phyloP scores from a whole-genome alignment of 257 asterid species.

The Solanum chiquidenum region DNA sequence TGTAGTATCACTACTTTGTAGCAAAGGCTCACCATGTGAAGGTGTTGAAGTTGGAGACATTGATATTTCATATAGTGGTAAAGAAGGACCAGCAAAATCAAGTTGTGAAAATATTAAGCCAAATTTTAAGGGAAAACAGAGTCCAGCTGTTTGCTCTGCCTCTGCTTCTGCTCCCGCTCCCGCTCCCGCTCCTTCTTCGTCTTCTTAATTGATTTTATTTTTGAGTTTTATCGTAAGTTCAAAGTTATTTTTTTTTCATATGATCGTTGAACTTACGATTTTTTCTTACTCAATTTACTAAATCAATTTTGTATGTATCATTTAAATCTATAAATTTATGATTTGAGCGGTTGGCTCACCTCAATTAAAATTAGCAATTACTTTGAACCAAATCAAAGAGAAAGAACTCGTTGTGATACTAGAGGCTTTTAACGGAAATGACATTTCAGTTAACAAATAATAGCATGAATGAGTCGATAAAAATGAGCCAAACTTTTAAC shows the following conservation, averaged over 20 bases:
- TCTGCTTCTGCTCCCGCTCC: not conserved
- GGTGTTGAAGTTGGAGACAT: constrained; percentile 16
- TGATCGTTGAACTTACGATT: not conserved
- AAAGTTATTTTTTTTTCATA: too few species aligned
- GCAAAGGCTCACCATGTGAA: constrained; percentile 18
- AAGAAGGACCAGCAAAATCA: constrained; percentile 12
- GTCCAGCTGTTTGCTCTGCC: not conserved
- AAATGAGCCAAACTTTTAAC: too few species aligned
- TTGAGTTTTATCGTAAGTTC: too few species aligned
- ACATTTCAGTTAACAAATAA: too few species aligned
- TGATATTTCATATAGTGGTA: constrained; percentile 14
- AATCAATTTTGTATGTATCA: not conserved
- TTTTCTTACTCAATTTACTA: not conserved
- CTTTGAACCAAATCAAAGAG: too few species aligned
- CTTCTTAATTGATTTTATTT: not conserved
- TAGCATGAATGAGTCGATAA: too few species aligned
- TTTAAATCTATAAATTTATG: too few species aligned
- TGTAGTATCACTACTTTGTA: constrained; percentile 16
- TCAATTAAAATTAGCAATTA: too few species aligned
- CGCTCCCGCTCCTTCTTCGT: not conserved
- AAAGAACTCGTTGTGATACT: too few species aligned
- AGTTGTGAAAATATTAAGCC: constrained; percentile 24
- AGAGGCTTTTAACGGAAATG: too few species aligned
- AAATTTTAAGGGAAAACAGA: constrained; percentile 2
- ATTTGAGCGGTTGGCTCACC: too few species aligned